Evolutionary conservation across 495 filamentous ascomycete genomes (phyloP).

Genomic region (Aspergillus sclerotioniger): DNA sequence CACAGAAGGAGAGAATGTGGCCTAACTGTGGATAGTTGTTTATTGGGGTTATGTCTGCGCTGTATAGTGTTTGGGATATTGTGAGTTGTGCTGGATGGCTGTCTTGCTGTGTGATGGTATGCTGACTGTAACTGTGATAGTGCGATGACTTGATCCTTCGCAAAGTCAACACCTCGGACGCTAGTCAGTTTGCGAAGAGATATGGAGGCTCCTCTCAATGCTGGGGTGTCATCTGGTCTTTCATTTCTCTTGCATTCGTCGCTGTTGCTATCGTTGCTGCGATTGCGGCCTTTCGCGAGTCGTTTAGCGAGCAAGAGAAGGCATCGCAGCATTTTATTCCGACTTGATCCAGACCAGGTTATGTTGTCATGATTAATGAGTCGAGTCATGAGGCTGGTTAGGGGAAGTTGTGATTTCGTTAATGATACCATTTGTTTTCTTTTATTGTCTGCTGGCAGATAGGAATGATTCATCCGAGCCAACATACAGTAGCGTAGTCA

Average conservation of each 20-base stretch:
- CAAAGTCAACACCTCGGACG: constrained; percentile 78
- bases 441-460: background rate
- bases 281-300: constrained; percentile 72
- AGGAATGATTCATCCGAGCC: too few relatives aligned
- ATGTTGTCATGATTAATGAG: background rate
- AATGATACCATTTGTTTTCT: background rate
- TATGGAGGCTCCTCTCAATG: constrained; percentile 79
- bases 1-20: too few relatives aligned
- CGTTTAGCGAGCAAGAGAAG: constrained; percentile 62
- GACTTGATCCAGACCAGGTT: constrained; percentile 24
- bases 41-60: constrained; percentile 74
- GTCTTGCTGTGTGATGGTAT: too few relatives aligned
- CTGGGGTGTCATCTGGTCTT: constrained; percentile 77
- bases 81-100: constrained; percentile 41
- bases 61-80: constrained; percentile 85
- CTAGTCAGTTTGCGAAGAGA: constrained; percentile 73
- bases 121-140: too few relatives aligned
- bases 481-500: too few relatives aligned
- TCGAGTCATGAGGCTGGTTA: background rate
- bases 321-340: constrained; percentile 68
- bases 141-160: constrained; percentile 81
- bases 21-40: constrained; percentile 49
- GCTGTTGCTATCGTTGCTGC: constrained; percentile 67
- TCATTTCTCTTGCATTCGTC: constrained; percentile 70
- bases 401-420: background rate